Conservation (phyloP, 345 rosid genomes). For the Gossypioides kirkii region DNA sequence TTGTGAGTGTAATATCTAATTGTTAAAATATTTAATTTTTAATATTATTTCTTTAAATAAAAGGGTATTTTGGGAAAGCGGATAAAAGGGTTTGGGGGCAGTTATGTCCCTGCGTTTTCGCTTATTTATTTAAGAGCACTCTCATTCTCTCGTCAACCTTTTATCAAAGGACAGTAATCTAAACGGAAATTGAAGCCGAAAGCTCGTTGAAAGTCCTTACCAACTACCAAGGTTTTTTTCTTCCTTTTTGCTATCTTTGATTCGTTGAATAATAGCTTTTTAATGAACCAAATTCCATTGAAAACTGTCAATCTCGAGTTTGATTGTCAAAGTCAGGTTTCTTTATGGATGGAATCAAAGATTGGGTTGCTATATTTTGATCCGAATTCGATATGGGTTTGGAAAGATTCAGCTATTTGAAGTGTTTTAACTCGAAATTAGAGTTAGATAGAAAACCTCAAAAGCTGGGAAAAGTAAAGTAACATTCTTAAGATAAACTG, state of each 20-base stretch:
- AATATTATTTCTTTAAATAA: background rate
- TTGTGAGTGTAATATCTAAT: too few relatives aligned
- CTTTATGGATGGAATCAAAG: background rate
- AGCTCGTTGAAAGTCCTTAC: background rate
- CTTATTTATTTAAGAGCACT: background rate
- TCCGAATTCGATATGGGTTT: background rate
- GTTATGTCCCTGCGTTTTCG: background rate
- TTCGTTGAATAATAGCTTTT: background rate
- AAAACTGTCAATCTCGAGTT: background rate
- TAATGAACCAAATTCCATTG: background rate
- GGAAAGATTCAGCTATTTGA: background rate
- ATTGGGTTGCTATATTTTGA: background rate
- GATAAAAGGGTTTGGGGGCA: background rate
- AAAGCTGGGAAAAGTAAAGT: background rate
- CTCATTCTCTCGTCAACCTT: background rate
- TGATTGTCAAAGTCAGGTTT: background rate
- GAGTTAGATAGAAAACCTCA: background rate
- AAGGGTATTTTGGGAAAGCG: background rate
- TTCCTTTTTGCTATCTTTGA: background rate
- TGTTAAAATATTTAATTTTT: too few relatives aligned
- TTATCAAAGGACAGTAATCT: background rate
- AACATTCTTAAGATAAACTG: background rate
- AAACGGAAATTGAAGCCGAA: background rate
- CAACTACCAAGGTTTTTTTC: background rate
- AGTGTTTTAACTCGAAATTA: background rate